Base-by-base conservation (phyloP, 2,329 filamentous ascomycete genomes). In the Fusarium zealandicum region DNA sequence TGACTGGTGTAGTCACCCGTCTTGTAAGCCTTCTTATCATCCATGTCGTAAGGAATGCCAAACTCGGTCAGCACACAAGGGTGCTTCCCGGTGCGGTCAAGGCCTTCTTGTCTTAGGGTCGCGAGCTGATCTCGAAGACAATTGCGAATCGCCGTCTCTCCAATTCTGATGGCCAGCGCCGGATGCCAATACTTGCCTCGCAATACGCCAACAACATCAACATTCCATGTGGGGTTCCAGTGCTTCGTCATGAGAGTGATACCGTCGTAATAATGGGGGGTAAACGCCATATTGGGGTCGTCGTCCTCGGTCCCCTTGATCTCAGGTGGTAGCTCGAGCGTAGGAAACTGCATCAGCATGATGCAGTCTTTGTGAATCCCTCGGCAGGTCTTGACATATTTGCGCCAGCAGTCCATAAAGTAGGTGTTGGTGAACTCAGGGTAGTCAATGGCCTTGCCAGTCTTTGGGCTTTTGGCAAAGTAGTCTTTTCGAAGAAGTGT, bases 11-110 rank as follows among this genome's bases (percentile, higher is more conserved):
- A 99, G 73, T 99, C 90, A 7, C 96, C 95, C 6, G 92, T 96
- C 75, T 92, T 90, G 76, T 99, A 99, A 1, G 95, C 95, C 69
- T 95, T 82, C 74, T 96, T 93, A 63, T 96, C 88, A 69, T 99
- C 93, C 96, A 99, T 98, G 70, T 99, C 95, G 70, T 96, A 99
- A 0, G 95, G 95, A 53, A 99, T 97, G 7, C 95, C 95, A 68
- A 98, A 98, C 71, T 99, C 95, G 1, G 92, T 96, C 72, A 97
- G 86, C 5, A 99, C 76, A 65, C 92, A 92, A 0, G 95, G 95
- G 65, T 96, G 93, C 17, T 90, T 86, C 16, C 95, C 95, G 79
- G 92, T 91, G 54, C 92, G 87, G 49, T 96, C 89, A n/a, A 89
- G 76, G 1, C 93, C 96, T 74, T 99, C 95, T 62, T 96, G 82